Evolutionary conservation across 805 yeast genomes (phyloP).

Genomic region (Isabelozyma pseudorhagii): DNA sequence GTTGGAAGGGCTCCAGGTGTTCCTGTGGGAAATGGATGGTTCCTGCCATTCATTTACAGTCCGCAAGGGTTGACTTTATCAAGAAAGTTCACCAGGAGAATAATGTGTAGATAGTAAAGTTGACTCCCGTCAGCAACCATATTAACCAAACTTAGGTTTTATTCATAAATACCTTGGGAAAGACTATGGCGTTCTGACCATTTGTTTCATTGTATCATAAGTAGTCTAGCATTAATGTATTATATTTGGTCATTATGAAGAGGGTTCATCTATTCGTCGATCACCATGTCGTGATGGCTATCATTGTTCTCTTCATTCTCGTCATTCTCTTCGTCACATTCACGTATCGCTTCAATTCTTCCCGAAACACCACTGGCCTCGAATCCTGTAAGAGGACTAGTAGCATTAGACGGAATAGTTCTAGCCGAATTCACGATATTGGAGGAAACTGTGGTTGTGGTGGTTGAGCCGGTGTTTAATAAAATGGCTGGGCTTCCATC

Average conservation of each 20-base stretch:
- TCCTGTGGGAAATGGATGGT: constrained; percentile 95
- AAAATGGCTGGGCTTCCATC: constrained; percentile 13
- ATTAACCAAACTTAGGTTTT: not conserved
- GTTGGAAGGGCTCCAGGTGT: constrained; percentile 93
- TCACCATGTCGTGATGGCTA: constrained; percentile 41
- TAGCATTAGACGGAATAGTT: constrained; percentile 14
- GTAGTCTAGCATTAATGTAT: no score
- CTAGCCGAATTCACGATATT: constrained; percentile 11
- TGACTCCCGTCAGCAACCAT: not conserved
- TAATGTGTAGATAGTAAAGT: no score
- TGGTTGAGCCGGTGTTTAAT: constrained; percentile 10
- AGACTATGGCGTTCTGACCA: no score
- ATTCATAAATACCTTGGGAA: not conserved
- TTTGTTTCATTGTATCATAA: no score
- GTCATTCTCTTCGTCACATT: constrained; percentile 5
- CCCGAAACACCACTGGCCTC: constrained; percentile 1
- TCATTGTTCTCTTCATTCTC: constrained; percentile 9
- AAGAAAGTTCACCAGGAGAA: constrained; percentile 5
- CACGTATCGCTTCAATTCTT: constrained; percentile 4
- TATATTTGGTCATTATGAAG: no score
- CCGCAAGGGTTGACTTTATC: constrained; percentile 75
- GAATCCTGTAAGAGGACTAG: no score
- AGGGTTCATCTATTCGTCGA: constrained; percentile 24
- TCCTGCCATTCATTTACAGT: constrained; percentile 82
- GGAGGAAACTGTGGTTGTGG: constrained; percentile 9